Evolutionary conservation across 306 rosid species (phyloP).

Genomic region (Nissolia schottii): DNA sequence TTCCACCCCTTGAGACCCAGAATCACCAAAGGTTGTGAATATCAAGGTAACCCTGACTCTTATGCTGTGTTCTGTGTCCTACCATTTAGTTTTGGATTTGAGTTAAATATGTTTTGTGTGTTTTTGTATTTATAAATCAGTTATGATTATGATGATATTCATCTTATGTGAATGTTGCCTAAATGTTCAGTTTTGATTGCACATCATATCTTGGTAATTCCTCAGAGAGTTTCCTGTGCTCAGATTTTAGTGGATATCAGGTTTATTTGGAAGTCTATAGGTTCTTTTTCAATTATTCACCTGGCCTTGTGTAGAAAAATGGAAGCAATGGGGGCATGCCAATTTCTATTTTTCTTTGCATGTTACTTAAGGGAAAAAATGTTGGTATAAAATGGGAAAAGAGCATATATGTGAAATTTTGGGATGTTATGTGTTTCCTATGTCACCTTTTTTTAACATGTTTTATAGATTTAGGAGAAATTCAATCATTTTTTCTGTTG

Average conservation of each 20-base stretch:
- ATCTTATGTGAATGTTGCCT: background rate
- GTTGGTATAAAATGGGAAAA: background rate
- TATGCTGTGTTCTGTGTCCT: background rate
- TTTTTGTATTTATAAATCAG: background rate
- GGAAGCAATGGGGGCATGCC: background rate
- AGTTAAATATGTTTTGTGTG: background rate
- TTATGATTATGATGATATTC: conserved; percentile 3
- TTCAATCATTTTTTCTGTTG: background rate
- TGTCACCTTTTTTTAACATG: background rate
- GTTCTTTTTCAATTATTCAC: background rate
- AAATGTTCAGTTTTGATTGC: background rate
- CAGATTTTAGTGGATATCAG: background rate
- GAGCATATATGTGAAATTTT: background rate
- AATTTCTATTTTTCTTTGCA: background rate
- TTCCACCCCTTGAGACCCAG: background rate
- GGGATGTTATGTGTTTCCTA: background rate
- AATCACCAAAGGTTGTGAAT: conserved; percentile 5
- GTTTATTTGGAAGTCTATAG: background rate
- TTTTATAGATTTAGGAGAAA: background rate
- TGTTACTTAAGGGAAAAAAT: background rate
- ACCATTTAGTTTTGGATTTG: background rate
- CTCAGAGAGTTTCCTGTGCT: background rate
- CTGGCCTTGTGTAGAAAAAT: background rate
- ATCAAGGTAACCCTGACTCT: conserved; percentile 11
- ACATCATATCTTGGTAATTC: background rate